phyloP scores from a whole-genome alignment of 176 grass and related monocot genomes.

The Lolium multiflorum region DNA sequence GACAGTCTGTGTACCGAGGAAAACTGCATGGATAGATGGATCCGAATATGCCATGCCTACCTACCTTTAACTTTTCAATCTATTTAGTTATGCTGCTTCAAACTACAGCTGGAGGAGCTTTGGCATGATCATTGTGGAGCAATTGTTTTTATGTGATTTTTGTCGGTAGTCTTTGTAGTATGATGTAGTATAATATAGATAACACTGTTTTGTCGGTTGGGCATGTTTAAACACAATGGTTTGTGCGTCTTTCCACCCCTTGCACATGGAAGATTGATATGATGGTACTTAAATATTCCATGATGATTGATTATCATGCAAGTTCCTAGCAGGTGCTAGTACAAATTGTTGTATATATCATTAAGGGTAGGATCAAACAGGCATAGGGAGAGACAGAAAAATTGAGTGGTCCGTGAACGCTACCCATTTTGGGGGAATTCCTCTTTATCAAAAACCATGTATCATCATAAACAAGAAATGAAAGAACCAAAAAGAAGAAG shows the following conservation, averaged over 20 bases:
- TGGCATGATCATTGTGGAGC: background rate
- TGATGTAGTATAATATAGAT: background rate
- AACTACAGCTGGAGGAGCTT: background rate
- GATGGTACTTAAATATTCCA: background rate
- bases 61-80: background rate
- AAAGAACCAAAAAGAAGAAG: conserved; percentile 18
- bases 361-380: background rate
- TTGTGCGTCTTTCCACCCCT: background rate
- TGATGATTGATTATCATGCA: background rate
- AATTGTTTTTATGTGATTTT: too few species aligned
- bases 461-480: conserved; percentile 46
- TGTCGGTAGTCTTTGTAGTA: background rate
- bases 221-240: background rate
- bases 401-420: background rate
- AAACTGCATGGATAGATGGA: background rate
- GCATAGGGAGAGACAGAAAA: background rate
- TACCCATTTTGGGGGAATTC: background rate
- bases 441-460: conserved; percentile 27
- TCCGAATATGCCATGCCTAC: background rate
- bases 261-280: background rate
- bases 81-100: background rate
- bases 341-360: background rate
- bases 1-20: background rate
- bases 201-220: background rate
- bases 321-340: background rate